Evolutionary conservation across 306 rosid species (phyloP).

Genomic region (Astragalus membranaceus): DNA sequence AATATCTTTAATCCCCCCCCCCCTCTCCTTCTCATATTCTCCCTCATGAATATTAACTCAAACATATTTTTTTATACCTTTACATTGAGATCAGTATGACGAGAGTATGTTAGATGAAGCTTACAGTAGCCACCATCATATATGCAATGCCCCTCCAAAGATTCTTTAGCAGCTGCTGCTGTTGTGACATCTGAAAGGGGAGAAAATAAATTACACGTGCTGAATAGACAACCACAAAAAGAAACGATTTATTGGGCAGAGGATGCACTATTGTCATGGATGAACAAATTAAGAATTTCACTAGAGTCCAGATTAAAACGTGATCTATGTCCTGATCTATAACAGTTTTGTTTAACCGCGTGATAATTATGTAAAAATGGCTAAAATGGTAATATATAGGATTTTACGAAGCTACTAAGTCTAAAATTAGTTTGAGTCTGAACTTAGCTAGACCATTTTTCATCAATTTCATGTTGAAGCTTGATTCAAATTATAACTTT

Average conservation of each 20-base stretch:
- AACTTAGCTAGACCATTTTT: background rate
- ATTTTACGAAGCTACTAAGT: background rate
- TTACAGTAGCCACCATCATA: conserved; percentile 99
- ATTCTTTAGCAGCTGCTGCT: conserved; percentile 79
- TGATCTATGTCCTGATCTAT: background rate
- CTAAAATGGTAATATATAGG: background rate
- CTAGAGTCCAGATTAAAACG: background rate
- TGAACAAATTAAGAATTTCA: background rate
- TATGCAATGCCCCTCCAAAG: conserved; percentile 89
- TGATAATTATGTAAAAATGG: background rate
- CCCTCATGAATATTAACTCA: conserved; percentile 60
- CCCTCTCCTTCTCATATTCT: conserved; percentile 21
- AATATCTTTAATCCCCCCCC: conserved; percentile 35
- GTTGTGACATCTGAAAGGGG: conserved; percentile 45
- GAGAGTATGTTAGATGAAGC: conserved; percentile 99
- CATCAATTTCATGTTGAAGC: background rate
- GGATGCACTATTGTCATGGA: background rate
- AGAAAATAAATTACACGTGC: background rate
- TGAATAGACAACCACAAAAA: conserved; percentile 14
- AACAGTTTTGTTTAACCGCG: background rate
- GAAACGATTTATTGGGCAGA: background rate
- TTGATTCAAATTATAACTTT: background rate
- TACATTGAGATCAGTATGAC: conserved; percentile 99
- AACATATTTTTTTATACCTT: conserved; percentile 76
- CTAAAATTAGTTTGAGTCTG: background rate